Evolutionary conservation across 257 asterid genomes (phyloP).

Genomic region (Petrea volubilis): DNA sequence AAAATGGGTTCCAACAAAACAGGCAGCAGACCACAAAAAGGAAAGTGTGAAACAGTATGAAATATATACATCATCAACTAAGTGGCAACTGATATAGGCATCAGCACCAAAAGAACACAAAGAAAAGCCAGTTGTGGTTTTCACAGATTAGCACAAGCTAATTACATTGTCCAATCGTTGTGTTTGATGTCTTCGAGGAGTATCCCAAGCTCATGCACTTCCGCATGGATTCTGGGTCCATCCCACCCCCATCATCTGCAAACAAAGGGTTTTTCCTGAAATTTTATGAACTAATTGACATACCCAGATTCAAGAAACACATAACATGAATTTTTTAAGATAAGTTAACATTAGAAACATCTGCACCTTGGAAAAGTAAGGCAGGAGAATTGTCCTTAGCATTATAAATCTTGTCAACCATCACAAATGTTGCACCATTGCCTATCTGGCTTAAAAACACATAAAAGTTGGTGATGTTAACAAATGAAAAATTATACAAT

Average conservation of each 20-base stretch:
- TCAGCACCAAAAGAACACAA: constrained; percentile 20
- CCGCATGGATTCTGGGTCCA: constrained; percentile 82
- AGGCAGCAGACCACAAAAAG: neutral
- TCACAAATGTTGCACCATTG: constrained; percentile 85
- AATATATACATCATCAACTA: neutral
- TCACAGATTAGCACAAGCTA: constrained; percentile 26
- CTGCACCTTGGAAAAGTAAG: constrained; percentile 75
- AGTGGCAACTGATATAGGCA: constrained; percentile 9
- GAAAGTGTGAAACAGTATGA: neutral
- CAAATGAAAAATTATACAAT: neutral
- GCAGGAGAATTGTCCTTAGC: constrained; percentile 87
- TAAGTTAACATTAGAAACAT: constrained; percentile 12
- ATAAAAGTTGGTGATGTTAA: neutral
- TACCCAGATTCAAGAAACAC: constrained; percentile 11
- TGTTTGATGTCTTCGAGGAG: constrained; percentile 77
- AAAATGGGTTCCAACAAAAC: neutral
- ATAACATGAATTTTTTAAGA: constrained; percentile 13
- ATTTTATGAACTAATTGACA: constrained; percentile 17
- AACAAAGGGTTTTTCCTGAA: neutral
- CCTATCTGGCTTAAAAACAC: constrained; percentile 44
- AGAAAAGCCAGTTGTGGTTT: constrained; percentile 15
- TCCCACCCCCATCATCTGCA: constrained; percentile 95
- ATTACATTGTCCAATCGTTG: constrained; percentile 86
- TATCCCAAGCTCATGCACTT: constrained; percentile 97
- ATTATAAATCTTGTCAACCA: constrained; percentile 68